These are phyloP conservation scores for Fraxinus pennsylvanica DNA, from an alignment of 257 asterid species.

Conservation along the genomic window DNA sequence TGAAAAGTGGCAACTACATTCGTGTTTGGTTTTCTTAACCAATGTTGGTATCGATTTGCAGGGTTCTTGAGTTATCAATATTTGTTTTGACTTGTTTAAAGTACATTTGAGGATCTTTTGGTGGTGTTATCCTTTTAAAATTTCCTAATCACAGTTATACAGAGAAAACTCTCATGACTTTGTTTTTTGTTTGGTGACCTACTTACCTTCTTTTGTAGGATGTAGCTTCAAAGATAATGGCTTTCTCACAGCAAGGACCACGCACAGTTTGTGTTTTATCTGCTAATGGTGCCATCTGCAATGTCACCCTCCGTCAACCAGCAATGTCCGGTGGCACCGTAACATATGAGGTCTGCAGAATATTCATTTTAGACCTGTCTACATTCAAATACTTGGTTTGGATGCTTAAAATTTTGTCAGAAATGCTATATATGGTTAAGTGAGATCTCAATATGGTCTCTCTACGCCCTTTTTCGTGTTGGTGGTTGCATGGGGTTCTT, in stretches of 20 bases:
- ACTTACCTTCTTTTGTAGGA: conserved; percentile 51
- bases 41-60: not conserved
- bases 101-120: not conserved
- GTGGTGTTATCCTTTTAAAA: not conserved
- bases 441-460: not conserved
- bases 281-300: conserved; percentile 79
- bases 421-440: not conserved
- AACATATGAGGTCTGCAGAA: conserved; percentile 71
- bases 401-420: not conserved
- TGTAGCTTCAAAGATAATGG: conserved; percentile 68
- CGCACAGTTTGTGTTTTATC: conserved; percentile 81
- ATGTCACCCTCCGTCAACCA: conserved; percentile 76
- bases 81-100: not conserved
- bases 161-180: not conserved
- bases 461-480: not conserved
- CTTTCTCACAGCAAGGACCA: conserved; percentile 91
- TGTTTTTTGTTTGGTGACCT: conserved; percentile 17
- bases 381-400: not conserved
- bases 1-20: not conserved
- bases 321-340: conserved; percentile 75
- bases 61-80: not conserved
- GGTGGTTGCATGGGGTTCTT: not conserved
- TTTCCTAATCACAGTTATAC: not conserved
- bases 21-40: not conserved
- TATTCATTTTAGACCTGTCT: not conserved